Evolutionary conservation across 371 early-diverging fungal species (phyloP).

Genomic region (Syncephalis fuscata): DNA sequence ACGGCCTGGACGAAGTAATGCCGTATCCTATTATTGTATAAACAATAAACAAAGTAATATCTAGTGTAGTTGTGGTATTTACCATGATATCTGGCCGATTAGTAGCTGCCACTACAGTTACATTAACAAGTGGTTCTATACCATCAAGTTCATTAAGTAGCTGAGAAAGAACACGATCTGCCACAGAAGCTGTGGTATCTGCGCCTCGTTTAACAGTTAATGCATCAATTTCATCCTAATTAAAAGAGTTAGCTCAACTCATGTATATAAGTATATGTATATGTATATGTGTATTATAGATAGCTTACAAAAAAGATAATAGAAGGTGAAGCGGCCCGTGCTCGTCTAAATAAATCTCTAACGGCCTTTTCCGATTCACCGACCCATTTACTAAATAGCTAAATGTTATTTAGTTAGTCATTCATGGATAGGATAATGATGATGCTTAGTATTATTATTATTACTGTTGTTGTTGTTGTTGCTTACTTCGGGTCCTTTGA

Average conservation of each 20-base stretch:
- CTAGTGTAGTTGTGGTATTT: conserved; percentile 4
- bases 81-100: conserved; percentile 97
- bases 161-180: conserved; percentile 87
- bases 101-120: conserved; percentile 96
- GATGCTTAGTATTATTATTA: not conserved
- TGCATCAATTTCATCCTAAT: conserved; percentile 95
- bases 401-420: too few species aligned
- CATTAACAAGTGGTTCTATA: conserved; percentile 82
- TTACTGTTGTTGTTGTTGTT: not conserved
- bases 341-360: conserved; percentile 85
- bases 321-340: conserved; percentile 85
- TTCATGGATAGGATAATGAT: not conserved
- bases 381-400: conserved; percentile 95
- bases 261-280: not conserved
- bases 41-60: not conserved
- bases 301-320: conserved; percentile 92
- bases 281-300: conserved; percentile 1
- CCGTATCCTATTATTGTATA: conserved; percentile 49
- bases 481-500: conserved; percentile 87
- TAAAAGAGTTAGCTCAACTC: too few species aligned
- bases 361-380: conserved; percentile 97
- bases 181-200: conserved; percentile 63
- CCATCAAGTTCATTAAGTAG: conserved; percentile 94
- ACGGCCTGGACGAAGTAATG: conserved; percentile 89
- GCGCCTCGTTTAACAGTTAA: conserved; percentile 68